These are phyloP conservation scores for Onygenales sp. DNA, from an alignment of 2,329 filamentous ascomycete genomes.

Conservation along the genomic window DNA sequence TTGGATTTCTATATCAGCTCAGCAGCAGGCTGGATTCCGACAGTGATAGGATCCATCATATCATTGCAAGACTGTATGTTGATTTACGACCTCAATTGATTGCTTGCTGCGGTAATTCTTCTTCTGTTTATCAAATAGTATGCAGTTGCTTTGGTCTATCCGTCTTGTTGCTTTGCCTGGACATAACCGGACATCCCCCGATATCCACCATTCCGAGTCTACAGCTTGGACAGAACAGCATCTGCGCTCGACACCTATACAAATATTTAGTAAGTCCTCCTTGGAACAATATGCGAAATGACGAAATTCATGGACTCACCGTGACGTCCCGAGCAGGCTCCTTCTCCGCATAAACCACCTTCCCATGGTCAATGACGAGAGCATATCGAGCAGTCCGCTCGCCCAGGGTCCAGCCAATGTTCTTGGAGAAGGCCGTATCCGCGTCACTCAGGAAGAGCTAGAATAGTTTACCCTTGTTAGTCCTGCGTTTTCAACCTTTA, in stretches of 20 bases:
- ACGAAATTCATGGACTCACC: slow-evolving; percentile 10
- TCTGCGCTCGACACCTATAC: slow-evolving; percentile 30
- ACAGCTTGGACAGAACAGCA: slow-evolving; percentile 29
- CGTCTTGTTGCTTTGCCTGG: not conserved
- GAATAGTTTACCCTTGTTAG: slow-evolving; percentile 6
- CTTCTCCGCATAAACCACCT: slow-evolving; percentile 69
- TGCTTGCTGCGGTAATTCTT: too few relatives aligned
- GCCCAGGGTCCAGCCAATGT: slow-evolving; percentile 65
- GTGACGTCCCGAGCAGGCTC: slow-evolving; percentile 40
- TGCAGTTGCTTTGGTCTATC: too few relatives aligned
- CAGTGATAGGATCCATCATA: too few relatives aligned
- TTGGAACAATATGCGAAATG: not conserved
- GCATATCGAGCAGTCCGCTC: slow-evolving; percentile 72
- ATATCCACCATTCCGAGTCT: slow-evolving; percentile 11
- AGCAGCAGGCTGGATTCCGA: too few relatives aligned
- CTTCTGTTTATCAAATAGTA: too few relatives aligned
- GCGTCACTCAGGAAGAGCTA: slow-evolving; percentile 69
- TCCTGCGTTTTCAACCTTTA: not conserved
- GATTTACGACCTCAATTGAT: too few relatives aligned
- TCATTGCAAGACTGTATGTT: too few relatives aligned
- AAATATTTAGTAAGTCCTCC: not conserved
- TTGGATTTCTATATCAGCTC: too few relatives aligned
- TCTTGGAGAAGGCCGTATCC: slow-evolving; percentile 64
- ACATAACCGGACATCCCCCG: not conserved
- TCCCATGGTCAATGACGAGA: slow-evolving; percentile 73